A percentile compares a stretch with the other conserved stretches of the same genome.
These are phyloP conservation scores for Tetrapisispora pingtungensis DNA, from an alignment of 805 yeast genomes.

Conservation along the genomic window DNA sequence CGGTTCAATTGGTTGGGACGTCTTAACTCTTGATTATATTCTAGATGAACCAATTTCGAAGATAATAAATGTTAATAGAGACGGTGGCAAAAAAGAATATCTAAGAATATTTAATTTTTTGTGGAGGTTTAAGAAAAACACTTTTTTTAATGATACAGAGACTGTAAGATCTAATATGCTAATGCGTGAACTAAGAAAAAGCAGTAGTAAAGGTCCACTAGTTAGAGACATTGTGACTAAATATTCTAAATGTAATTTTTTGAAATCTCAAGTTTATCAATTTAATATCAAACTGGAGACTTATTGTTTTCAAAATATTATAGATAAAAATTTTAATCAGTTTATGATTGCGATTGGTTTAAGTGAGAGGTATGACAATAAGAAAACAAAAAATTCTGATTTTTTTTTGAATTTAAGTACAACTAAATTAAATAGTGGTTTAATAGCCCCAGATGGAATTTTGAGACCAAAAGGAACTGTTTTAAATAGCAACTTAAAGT, in stretches of 20 bases:
- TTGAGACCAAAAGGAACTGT: slow-evolving; percentile 22
- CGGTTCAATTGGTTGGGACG: slow-evolving; percentile 82
- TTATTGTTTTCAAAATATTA: slow-evolving; percentile 25
- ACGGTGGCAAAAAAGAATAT: slow-evolving; percentile 46
- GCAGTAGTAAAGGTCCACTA: slow-evolving; percentile 17
- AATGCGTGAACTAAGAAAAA: slow-evolving; percentile 22
- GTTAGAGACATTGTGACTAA: slow-evolving; percentile 23
- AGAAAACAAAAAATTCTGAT: no score
- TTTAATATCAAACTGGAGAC: slow-evolving; percentile 27
- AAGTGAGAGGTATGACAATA: slow-evolving; percentile 4
- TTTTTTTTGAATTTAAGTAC: slow-evolving; percentile 30
- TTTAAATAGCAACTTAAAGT: neutral
- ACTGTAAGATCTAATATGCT: slow-evolving; percentile 36
- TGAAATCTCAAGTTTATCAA: slow-evolving; percentile 29
- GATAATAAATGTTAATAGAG: slow-evolving; percentile 42
- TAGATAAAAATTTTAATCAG: slow-evolving; percentile 23
- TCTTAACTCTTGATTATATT: slow-evolving; percentile 75
- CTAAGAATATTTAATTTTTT: slow-evolving; percentile 74
- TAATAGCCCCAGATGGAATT: slow-evolving; percentile 21
- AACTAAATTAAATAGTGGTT: slow-evolving; percentile 15
- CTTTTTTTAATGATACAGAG: slow-evolving; percentile 38
- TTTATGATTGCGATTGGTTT: slow-evolving; percentile 8
- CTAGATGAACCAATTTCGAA: slow-evolving; percentile 42
- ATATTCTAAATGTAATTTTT: slow-evolving; percentile 21
- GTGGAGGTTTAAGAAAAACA: slow-evolving; percentile 65